These are phyloP conservation scores for Fraxinus greggii DNA, from an alignment of 305 asterid genomes.

Conservation along the genomic window DNA sequence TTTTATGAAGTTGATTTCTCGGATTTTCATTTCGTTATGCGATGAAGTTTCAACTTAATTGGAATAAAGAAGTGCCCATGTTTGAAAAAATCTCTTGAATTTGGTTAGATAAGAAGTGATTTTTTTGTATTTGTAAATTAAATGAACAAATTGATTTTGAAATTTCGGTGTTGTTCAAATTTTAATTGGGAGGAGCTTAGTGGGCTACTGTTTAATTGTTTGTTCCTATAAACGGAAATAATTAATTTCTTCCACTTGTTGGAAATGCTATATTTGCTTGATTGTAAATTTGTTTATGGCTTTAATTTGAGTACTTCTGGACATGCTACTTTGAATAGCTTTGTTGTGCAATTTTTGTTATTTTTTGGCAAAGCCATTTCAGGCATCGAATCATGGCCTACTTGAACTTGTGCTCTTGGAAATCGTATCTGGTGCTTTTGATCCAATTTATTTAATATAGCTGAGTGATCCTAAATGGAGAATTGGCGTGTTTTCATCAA, in stretches of 20 bases:
- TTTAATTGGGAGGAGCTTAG: not conserved
- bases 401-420: not conserved
- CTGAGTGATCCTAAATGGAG: not conserved
- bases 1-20: not conserved
- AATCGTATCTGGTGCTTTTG: conserved; percentile 3
- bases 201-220: not conserved
- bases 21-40: not conserved
- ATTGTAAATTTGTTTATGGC: not conserved
- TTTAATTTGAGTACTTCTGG: not conserved
- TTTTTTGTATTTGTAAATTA: not conserved
- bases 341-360: not conserved
- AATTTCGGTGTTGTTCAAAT: not conserved
- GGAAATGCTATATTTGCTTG: not conserved
- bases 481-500: not conserved
- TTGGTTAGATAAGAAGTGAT: not conserved
- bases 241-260: not conserved
- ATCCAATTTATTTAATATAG: not conserved
- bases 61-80: not conserved
- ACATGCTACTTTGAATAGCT: not conserved
- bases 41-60: not conserved
- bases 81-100: not conserved
- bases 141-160: not conserved
- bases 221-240: not conserved
- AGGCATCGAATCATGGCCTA: not conserved
- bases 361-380: not conserved